A percentile compares a stretch with the other conserved stretches of the same genome.
Evolutionary conservation across 768 basidiomycete species (phyloP).

Genomic region (Tulasnella sp.): DNA sequence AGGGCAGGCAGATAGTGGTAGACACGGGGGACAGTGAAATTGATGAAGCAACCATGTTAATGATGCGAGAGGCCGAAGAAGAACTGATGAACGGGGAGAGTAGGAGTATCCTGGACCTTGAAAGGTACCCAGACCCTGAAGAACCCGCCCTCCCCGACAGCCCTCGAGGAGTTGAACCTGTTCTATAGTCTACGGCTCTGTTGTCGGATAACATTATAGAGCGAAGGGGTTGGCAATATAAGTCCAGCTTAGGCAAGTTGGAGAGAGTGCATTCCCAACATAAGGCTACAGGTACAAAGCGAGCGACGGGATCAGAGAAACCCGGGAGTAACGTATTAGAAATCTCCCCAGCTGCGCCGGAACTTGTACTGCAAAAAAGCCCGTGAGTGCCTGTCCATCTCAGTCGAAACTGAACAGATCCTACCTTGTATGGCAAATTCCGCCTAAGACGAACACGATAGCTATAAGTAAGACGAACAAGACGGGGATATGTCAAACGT

Average conservation of each 20-base stretch:
- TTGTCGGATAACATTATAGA: neutral
- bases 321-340: constrained; percentile 48
- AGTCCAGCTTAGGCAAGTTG: neutral
- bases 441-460: constrained; percentile 49
- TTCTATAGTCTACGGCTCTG: neutral
- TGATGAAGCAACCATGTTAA: constrained; percentile 6
- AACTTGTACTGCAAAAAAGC: constrained; percentile 73
- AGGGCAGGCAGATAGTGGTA: constrained; percentile 18
- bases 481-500: constrained; percentile 35
- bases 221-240: neutral
- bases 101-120: constrained; percentile 8
- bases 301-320: neutral
- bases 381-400: neutral
- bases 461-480: neutral
- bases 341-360: constrained; percentile 85
- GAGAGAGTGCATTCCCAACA: neutral
- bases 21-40: neutral
- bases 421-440: constrained; percentile 87
- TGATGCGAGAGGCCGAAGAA: constrained; percentile 15
- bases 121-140: neutral
- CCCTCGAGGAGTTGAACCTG: neutral
- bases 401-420: neutral
- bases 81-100: constrained; percentile 16
- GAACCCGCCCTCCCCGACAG: neutral
- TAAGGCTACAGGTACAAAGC: neutral